Evolutionary conservation across 2,329 filamentous ascomycete genomes (phyloP), one percentile per base, ranked within the genome.

Genomic region (Pseudogymnoascus sp.): DNA sequence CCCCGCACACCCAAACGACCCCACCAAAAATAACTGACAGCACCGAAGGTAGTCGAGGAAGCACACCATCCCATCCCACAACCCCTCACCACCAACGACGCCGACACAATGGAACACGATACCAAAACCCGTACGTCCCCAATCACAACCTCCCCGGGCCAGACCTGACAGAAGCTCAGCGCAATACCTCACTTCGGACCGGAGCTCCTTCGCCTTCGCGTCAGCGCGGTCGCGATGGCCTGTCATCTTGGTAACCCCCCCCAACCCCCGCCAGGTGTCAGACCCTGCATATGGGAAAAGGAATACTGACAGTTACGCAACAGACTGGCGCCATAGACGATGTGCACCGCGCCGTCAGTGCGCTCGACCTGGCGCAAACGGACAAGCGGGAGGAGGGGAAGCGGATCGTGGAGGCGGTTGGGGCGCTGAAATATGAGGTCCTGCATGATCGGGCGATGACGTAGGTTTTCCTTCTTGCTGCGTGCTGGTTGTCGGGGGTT

Each of bases 321-420:
- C 65, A 95, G 91, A 97, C 94, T 14, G 86, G 92, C 73, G 90
- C 89, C 62, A 94, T 99, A 71, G 93, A 99, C 73, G 93, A 97
- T 74, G 82, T 96, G n/a, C 92, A 96, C 77, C 89, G 90, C 60
- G 82, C 89, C 6, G 82, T 88, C 3, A 79, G 80, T 35, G 76
- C 79, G 63, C 79, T 80, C 60, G 79, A 82, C 36, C 67, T 65
- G 4, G 66, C 62, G 45, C 84, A 91, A 60, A 75, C 85, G 8
- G 81, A 84, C 64, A 89, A 88, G 72, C 76, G 81, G 35, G 83
- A 83, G 23, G 94, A 97, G 75, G 94, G 94, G 70, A 97, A 97
- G 79, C 80, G 79, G 69, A 92, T 99, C 64, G 83, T 96, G 42
- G 85, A 89, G 72, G 83, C 89, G 67, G 81, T 99, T 11, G 88